A percentile compares a stretch with the other conserved stretches of the same genome.
These are phyloP conservation scores for Candida arabinofermentans DNA, from an alignment of 805 yeast species.

Conservation along the genomic window DNA sequence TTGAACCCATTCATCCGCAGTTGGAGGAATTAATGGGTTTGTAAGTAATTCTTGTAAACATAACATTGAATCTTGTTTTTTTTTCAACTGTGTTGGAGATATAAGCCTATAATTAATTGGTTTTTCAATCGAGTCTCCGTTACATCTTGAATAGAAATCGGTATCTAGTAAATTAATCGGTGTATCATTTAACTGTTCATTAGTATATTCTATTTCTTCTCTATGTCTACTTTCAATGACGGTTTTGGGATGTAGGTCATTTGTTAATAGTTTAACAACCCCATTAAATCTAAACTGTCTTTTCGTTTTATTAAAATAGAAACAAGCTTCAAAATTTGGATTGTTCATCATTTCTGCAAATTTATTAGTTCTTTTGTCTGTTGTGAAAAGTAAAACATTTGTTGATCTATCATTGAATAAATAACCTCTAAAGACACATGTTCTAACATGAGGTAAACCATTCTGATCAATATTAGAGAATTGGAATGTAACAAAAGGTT, in stretches of 20 bases:
- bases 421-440: constrained; percentile 72
- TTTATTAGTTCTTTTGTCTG: constrained; percentile 70
- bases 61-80: constrained; percentile 8
- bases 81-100: constrained; percentile 18
- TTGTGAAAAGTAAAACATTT: constrained; percentile 63
- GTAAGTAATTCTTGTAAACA: constrained; percentile 11
- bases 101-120: constrained; percentile 18
- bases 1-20: constrained; percentile 58
- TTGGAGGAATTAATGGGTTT: constrained; percentile 39
- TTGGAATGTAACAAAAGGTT: constrained; percentile 58
- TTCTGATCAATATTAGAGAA: constrained; percentile 63
- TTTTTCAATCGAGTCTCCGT: constrained; percentile 8
- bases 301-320: constrained; percentile 57
- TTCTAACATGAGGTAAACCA: constrained; percentile 57
- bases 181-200: constrained; percentile 1
- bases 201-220: background rate
- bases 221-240: constrained; percentile 1
- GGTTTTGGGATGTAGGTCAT: constrained; percentile 22
- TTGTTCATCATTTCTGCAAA: constrained; percentile 46
- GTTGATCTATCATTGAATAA: constrained; percentile 64
- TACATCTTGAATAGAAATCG: constrained; percentile 13
- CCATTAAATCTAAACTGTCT: constrained; percentile 77
- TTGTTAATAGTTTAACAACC: constrained; percentile 43
- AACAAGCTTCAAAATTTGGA: constrained; percentile 69
- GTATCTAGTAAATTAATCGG: constrained; percentile 18